Evolutionary conservation across 805 yeast genomes (phyloP), one percentile per base, ranked within the genome.

Genomic region (Cyberlindnera euphorbiiphila): DNA sequence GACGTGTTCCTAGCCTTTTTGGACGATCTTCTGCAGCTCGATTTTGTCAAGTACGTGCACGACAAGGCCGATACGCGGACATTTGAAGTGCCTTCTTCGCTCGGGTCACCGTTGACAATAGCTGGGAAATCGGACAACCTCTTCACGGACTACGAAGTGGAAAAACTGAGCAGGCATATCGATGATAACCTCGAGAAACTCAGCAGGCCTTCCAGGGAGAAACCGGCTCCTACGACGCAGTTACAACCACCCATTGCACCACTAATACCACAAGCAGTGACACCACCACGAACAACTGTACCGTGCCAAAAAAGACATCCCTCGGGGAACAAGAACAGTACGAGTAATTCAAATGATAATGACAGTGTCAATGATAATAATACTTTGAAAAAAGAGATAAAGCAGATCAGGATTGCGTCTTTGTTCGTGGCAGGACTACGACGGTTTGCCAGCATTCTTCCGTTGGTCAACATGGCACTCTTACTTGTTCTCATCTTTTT

Each of bases 1-100:
- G 33, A 29, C 22, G 24, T 48, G 18, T 41, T 46, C 17, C 9
- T 41, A 8, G 40, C 28, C 15, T 46, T 48, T 20, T 16, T 49
- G 24, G 32, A 37, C 26, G 51, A 49, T 21, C 41, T 46, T 12
- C 22, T 46, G 10, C 41, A 40, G 31, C 8, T 45, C n/a, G 51
- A 49, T 26, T 37, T 49, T 23, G 34, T 45, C 10, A 25, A 22
- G 5, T 42, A 37, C 16, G 33, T 49, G 3, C 25, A 36, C 13
- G 44, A 39, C 6, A 37, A 33, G 29, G 25, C 34, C 19, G 49
- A 40, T 15, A 25, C 36, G n/a, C 19, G 38, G 23, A 29, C 39
- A 11, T 37, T 39, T 14, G 42, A 32, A 12, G 42, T 34, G 2
- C 34, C 44, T 7, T 41, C 46, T 6, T 36, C 45, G 13, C 32